Conservation (phyloP, 2,329 filamentous ascomycete species). For the Xylogone sp. region DNA sequence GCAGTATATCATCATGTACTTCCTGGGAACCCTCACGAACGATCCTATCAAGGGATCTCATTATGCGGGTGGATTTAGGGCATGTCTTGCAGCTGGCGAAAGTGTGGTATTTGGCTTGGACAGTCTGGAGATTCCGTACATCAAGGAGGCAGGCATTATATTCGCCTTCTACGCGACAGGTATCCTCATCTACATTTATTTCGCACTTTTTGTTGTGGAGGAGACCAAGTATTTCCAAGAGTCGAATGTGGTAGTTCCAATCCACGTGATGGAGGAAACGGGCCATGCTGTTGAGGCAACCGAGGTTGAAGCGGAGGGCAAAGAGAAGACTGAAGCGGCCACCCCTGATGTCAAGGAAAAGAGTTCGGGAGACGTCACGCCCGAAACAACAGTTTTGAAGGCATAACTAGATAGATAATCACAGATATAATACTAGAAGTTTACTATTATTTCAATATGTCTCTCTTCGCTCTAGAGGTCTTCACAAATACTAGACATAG, state of each 20-base stretch:
- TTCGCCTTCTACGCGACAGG: slow-evolving; percentile 6
- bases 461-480: no score
- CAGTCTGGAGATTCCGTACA: slow-evolving; percentile 7
- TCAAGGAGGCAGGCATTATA: slow-evolving; percentile 8
- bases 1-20: slow-evolving; percentile 27
- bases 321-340: not conserved
- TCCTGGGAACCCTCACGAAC: slow-evolving; percentile 26
- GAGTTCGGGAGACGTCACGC: not conserved
- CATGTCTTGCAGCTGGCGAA: slow-evolving; percentile 5
- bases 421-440: no score
- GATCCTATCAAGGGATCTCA: slow-evolving; percentile 8
- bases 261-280: slow-evolving; percentile 6
- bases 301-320: not conserved
- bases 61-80: slow-evolving; percentile 7
- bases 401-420: not conserved
- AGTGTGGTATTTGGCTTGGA: slow-evolving; percentile 5
- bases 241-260: slow-evolving; percentile 7
- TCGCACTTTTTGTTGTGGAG: slow-evolving; percentile 7
- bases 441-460: no score
- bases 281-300: not conserved
- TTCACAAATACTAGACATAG: no score
- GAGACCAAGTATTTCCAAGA: slow-evolving; percentile 8
- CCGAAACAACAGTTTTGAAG: not conserved
- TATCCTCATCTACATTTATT: slow-evolving; percentile 5
- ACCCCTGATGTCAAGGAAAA: not conserved